Evolutionary conservation across 306 rosid species (phyloP).

Genomic region (Vicia villosa): DNA sequence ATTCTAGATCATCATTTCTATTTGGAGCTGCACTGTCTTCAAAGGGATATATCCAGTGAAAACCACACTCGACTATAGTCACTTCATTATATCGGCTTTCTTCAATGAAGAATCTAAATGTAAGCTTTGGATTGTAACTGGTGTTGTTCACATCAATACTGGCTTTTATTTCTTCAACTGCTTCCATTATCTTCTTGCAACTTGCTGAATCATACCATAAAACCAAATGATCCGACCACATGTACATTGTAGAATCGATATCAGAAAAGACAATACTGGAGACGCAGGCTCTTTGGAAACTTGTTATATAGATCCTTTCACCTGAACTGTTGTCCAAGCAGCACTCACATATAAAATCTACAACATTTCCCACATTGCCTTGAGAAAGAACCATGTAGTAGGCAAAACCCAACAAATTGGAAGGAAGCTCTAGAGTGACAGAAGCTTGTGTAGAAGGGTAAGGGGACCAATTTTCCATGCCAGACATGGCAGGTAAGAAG

Average conservation of each 20-base stretch:
- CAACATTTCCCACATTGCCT: too few species aligned
- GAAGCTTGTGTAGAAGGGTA: background rate
- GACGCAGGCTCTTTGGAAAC: background rate
- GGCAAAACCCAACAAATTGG: too few species aligned
- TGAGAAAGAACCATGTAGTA: too few species aligned
- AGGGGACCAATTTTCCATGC: background rate
- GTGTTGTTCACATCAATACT: background rate
- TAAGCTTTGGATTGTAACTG: background rate
- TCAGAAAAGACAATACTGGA: too few species aligned
- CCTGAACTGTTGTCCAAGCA: too few species aligned
- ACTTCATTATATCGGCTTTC: background rate
- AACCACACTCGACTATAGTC: too few species aligned
- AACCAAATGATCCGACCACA: conserved; percentile 6
- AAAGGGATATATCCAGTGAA: too few species aligned
- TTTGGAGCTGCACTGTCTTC: too few species aligned
- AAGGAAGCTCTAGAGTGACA: background rate
- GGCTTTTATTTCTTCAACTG: background rate
- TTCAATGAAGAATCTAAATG: conserved; percentile 24
- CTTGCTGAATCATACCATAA: conserved; percentile 5
- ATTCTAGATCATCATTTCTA: too few species aligned
- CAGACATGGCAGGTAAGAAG: background rate
- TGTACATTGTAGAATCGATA: background rate
- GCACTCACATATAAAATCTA: too few species aligned
- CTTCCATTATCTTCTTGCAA: too few species aligned
- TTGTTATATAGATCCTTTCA: background rate